Evolutionary conservation across 331 rosid species (phyloP).

Genomic region (Malus hybrid): DNA sequence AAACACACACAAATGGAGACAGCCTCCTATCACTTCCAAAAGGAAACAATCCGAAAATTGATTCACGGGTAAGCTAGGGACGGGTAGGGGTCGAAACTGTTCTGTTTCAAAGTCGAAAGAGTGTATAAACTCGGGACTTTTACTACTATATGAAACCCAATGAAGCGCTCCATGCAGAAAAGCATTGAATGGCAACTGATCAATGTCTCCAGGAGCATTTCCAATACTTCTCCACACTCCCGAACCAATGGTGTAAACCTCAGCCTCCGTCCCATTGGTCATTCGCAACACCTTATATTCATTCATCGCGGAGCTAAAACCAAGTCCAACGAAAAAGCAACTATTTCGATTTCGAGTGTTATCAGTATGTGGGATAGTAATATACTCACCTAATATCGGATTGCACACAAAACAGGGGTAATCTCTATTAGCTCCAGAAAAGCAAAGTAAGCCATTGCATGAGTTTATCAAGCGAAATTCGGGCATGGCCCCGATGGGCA

Average conservation of each 20-base stretch:
- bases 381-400: not conserved
- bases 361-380: not conserved
- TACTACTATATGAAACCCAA: not conserved
- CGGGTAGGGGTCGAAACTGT: not conserved
- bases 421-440: not conserved
- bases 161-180: not conserved
- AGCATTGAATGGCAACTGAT: not conserved
- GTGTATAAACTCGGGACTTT: not conserved
- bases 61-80: not conserved
- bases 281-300: conserved; percentile 3
- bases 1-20: not conserved
- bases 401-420: not conserved
- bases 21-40: not conserved
- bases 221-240: conserved; percentile 5
- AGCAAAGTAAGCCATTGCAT: not conserved
- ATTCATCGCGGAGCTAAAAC: not conserved
- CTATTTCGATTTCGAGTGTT: too few species aligned
- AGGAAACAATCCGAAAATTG: not conserved
- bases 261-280: not conserved
- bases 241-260: not conserved
- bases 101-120: not conserved
- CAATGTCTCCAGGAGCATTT: not conserved
- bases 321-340: not conserved
- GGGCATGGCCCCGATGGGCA: not conserved
- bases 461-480: not conserved